These are phyloP conservation scores for Ganoderma meredithae DNA, from an alignment of 1,284 basidiomycete species.

Conservation along the genomic window DNA sequence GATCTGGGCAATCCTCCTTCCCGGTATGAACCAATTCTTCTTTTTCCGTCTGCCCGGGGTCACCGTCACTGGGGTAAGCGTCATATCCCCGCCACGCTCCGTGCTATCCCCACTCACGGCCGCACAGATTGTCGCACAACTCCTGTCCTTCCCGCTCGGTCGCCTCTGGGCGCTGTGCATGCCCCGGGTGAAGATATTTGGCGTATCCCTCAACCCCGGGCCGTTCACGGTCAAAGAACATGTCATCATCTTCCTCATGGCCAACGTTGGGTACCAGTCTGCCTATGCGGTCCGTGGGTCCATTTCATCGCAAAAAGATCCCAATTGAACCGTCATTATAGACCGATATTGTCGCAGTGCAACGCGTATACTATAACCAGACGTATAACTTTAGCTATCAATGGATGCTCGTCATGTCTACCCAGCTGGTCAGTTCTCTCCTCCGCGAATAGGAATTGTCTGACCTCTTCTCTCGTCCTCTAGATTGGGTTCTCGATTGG, in stretches of 20 bases:
- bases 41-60: slow-evolving; percentile 74
- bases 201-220: slow-evolving; percentile 69
- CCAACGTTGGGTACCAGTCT: slow-evolving; percentile 52
- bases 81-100: slow-evolving; percentile 34
- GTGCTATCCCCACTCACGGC: slow-evolving; percentile 3
- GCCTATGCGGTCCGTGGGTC: slow-evolving; percentile 46
- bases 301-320: neutral
- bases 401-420: slow-evolving; percentile 85
- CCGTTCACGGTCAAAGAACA: slow-evolving; percentile 62
- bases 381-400: slow-evolving; percentile 72
- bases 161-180: slow-evolving; percentile 59
- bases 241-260: slow-evolving; percentile 72
- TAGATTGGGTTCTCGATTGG: slow-evolving; percentile 87
- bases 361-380: slow-evolving; percentile 75
- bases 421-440: slow-evolving; percentile 61
- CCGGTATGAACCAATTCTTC: slow-evolving; percentile 72
- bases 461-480: slow-evolving; percentile 65
- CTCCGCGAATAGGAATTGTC: slow-evolving; percentile 45
- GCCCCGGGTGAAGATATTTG: slow-evolving; percentile 64
- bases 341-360: slow-evolving; percentile 82
- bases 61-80: slow-evolving; percentile 42
- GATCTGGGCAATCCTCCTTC: slow-evolving; percentile 63
- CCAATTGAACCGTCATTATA: slow-evolving; percentile 39
- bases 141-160: slow-evolving; percentile 69
- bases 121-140: slow-evolving; percentile 59